Evolutionary conservation across 495 filamentous ascomycete species (phyloP).

Genomic region (Stereocaulon alpinum): DNA sequence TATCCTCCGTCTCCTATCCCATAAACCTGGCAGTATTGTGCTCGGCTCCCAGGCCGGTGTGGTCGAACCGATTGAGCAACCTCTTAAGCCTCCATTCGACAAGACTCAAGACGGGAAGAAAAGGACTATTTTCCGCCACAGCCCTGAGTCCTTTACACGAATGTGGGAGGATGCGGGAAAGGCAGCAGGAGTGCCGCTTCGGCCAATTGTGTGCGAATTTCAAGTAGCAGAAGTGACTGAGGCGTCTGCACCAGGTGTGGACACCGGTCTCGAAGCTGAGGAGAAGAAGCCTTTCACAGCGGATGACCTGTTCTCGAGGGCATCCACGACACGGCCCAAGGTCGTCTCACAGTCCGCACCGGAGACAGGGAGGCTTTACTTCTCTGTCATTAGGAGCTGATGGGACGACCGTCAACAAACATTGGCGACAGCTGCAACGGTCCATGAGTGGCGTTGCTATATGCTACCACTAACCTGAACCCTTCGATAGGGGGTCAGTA

Average conservation of each 20-base stretch:
- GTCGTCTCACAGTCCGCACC: not conserved
- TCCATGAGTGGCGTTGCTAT: too few species aligned
- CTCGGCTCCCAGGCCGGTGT: conserved; percentile 22
- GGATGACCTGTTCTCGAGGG: conserved; percentile 1
- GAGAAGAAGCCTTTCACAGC: conserved; percentile 7
- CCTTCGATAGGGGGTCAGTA: too few species aligned
- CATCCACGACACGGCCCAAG: not conserved
- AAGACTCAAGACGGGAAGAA: conserved; percentile 15
- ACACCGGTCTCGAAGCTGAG: conserved; percentile 6
- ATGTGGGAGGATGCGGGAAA: conserved; percentile 38
- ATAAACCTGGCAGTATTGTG: conserved; percentile 20
- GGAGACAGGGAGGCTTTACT: conserved; percentile 17
- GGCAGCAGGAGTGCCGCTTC: conserved; percentile 26
- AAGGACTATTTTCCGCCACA: conserved; percentile 31
- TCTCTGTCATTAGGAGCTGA: conserved; percentile 17
- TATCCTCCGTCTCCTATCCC: conserved; percentile 20
- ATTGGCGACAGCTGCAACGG: not conserved
- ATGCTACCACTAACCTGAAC: too few species aligned
- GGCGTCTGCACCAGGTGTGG: conserved; percentile 6
- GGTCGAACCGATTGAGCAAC: conserved; percentile 16
- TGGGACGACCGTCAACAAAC: not conserved
- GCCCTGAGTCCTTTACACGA: conserved; percentile 30
- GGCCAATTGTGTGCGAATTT: conserved; percentile 1
- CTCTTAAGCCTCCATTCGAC: conserved; percentile 21
- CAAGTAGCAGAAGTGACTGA: not conserved